Evolutionary conservation across 305 asterid genomes (phyloP), one percentile per base, ranked within the genome.

Genomic region (Fraxinus paxiana): DNA sequence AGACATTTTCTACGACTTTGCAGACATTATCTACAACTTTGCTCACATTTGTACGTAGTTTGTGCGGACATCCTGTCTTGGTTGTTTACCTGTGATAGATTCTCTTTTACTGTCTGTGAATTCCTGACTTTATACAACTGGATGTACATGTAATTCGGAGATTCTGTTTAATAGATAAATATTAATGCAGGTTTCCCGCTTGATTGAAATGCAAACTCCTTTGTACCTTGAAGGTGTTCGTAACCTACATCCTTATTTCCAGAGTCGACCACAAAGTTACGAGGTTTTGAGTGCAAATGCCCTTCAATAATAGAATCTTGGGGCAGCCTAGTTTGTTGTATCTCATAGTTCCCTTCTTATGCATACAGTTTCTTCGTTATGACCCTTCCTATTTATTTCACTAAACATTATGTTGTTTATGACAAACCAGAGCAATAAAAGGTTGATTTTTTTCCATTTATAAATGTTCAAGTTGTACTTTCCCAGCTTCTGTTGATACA

Each of bases 171-270:
- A 56, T 24, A 73, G 69, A 41, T 20, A 8, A 6, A 80, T 12
- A 9, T 6, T 31, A 20, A 59, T 84, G 90, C 92, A 93, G 98
- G 96, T 90, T 73, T 95, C 98, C 0, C 96, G 98, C 35, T 86
- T 95, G 91, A 91, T 95, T 24, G 98, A 95, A 89, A 95, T 95
- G 98, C 98, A 93, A 83, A 85, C 94, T 0, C 87, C 93, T 37
- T 83, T 91, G 37, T 95, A 93, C 88, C 90, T 90, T 59, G 97
- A 95, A 83, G 95, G 93, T 0, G 91, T 92, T 24, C 85, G 83
- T 28, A 38, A 83, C 72, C 84, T 90, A 83, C 98, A 93, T 88
- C 98, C 97, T 28, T 93, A 81, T 90, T 93, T 87, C 88, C 93
- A 91, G 81, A 86, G 80, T 70, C 75, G 5, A n/a, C 20, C 31